These are phyloP conservation scores for Clavulina sp. DNA, from an alignment of 768 basidiomycete species.

Conservation along the genomic window DNA sequence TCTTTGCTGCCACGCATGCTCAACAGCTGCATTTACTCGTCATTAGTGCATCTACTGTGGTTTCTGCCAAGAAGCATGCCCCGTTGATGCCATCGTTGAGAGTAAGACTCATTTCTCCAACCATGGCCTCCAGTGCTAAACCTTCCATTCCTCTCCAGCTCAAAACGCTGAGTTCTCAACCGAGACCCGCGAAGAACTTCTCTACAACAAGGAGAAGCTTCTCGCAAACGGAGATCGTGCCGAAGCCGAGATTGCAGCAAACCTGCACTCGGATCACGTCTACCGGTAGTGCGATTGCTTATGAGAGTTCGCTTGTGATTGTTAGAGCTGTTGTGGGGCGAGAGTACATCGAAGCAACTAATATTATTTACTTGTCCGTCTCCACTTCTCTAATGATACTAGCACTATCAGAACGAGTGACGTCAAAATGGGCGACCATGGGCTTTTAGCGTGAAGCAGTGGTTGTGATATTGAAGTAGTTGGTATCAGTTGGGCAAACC, in stretches of 20 bases:
- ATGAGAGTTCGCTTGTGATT: too few species aligned
- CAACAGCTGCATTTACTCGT: not conserved
- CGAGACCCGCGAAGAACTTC: slow-evolving; percentile 92
- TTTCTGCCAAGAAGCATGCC: slow-evolving; percentile 99
- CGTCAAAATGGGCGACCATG: too few species aligned
- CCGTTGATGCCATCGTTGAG: slow-evolving; percentile 98
- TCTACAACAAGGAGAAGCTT: slow-evolving; percentile 99
- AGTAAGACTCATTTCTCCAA: slow-evolving; percentile 36
- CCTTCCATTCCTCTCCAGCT: slow-evolving; percentile 29
- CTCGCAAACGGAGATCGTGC: slow-evolving; percentile 90
- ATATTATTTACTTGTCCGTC: too few species aligned
- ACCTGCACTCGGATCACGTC: slow-evolving; percentile 33
- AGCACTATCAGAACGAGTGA: too few species aligned
- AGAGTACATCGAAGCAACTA: too few species aligned
- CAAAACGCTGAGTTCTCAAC: slow-evolving; percentile 97
- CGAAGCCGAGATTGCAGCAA: slow-evolving; percentile 95
- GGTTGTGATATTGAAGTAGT: too few species aligned
- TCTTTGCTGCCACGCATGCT: not conserved
- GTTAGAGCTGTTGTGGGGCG: too few species aligned
- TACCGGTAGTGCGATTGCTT: not conserved
- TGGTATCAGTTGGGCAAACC: too few species aligned
- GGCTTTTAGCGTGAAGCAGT: too few species aligned
- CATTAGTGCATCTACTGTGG: slow-evolving; percentile 93
- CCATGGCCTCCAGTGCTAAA: slow-evolving; percentile 5
- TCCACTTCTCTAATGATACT: too few species aligned